A percentile compares a stretch with the other conserved stretches of the same genome.
Conservation (phyloP, 139 green algal genomes). For the Closterium sp. region DNA sequence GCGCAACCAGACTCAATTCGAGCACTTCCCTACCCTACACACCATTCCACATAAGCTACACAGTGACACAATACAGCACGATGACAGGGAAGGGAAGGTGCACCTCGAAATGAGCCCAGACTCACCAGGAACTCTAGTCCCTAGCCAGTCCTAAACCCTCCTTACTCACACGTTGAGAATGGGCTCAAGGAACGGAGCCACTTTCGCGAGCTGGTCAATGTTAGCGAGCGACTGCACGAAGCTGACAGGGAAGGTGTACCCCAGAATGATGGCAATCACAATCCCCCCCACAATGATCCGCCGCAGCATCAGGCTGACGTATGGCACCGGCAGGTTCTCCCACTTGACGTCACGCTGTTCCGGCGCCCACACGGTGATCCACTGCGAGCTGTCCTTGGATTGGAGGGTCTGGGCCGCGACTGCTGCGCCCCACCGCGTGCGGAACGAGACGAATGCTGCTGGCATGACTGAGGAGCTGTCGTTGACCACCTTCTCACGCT, state of each 20-base stretch:
- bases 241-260: slow-evolving; percentile 42
- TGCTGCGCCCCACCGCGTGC: slow-evolving; percentile 36
- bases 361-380: slow-evolving; percentile 45
- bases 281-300: background rate
- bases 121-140: too few species aligned
- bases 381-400: slow-evolving; percentile 13
- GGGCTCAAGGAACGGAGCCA: background rate
- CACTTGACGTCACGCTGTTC: slow-evolving; percentile 45
- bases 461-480: slow-evolving; percentile 34
- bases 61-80: too few species aligned
- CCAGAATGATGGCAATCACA: slow-evolving; percentile 26
- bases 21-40: too few species aligned
- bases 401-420: slow-evolving; percentile 48
- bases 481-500: slow-evolving; percentile 23
- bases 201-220: slow-evolving; percentile 32
- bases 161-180: background rate
- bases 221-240: slow-evolving; percentile 47
- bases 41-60: too few species aligned
- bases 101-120: too few species aligned
- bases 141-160: too few species aligned
- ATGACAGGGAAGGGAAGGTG: too few species aligned
- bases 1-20: too few species aligned
- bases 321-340: slow-evolving; percentile 33
- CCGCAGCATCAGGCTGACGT: slow-evolving; percentile 21
- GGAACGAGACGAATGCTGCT: slow-evolving; percentile 43